Conservation (phyloP, 2,329 filamentous ascomycete species). For the Verruconis gallopava region DNA sequence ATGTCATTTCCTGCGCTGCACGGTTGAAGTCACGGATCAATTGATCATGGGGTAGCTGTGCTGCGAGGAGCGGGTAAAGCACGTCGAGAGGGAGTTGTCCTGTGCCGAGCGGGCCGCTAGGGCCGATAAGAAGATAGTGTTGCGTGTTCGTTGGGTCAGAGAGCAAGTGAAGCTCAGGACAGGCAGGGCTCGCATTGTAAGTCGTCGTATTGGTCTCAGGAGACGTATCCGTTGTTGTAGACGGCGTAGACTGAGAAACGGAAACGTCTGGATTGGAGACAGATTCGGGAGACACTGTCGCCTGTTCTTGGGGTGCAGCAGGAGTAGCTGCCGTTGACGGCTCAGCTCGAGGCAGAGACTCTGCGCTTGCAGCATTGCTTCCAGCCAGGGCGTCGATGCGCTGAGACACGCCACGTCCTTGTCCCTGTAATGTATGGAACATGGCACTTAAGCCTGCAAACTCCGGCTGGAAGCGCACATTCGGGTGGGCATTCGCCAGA, state of each 20-base stretch:
- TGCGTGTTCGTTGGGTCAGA: conserved; percentile 1
- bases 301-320: not conserved
- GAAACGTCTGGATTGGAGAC: not conserved
- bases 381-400: not conserved
- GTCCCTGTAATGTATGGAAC: conserved; percentile 4
- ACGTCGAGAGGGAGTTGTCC: conserved; percentile 2
- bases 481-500: conserved; percentile 6
- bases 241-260: not conserved
- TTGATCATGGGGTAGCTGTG: conserved; percentile 6
- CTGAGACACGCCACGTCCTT: not conserved
- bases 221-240: not conserved
- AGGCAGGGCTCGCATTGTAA: not conserved
- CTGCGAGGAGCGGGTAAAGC: conserved; percentile 7
- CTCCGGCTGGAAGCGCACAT: conserved; percentile 3
- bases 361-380: not conserved
- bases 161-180: conserved; percentile 6
- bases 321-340: no score
- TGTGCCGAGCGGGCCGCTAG: conserved; percentile 5
- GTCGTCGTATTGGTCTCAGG: not conserved
- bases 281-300: not conserved
- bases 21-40: conserved; percentile 3
- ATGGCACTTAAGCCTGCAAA: conserved; percentile 1
- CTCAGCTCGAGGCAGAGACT: not conserved
- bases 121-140: conserved; percentile 10
- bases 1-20: not conserved